Evolutionary conservation across 345 rosid species (phyloP).

Genomic region (Hibiscus mutabilis): DNA sequence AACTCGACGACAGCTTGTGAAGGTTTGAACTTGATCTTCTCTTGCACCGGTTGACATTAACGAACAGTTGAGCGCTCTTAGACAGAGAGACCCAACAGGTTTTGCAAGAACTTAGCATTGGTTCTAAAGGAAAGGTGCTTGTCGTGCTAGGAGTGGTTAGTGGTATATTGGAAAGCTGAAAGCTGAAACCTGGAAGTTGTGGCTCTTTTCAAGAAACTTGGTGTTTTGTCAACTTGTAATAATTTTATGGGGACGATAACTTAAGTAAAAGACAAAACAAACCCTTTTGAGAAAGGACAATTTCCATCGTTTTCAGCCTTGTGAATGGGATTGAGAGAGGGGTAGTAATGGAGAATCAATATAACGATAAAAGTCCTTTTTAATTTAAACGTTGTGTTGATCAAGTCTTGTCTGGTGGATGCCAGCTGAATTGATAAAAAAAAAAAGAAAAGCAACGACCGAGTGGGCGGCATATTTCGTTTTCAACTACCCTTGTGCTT

Average conservation of each 20-base stretch:
- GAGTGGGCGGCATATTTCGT: not conserved
- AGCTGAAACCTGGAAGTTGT: not conserved
- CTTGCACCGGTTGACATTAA: constrained; percentile 1
- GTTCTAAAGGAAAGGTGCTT: not conserved
- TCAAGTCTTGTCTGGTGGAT: constrained; percentile 13
- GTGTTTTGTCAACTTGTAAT: constrained; percentile 14
- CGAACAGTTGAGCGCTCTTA: not conserved
- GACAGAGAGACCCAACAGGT: constrained; percentile 18
- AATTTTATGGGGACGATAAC: constrained; percentile 7
- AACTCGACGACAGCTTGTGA: constrained; percentile 11
- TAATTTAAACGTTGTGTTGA: not conserved
- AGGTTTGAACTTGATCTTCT: not conserved
- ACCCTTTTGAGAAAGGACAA: not conserved
- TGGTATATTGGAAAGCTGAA: not conserved
- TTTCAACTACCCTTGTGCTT: constrained; percentile 3
- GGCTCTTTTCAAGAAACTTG: not conserved
- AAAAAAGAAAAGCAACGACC: not conserved
- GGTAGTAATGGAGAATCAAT: not conserved
- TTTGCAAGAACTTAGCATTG: constrained; percentile 19
- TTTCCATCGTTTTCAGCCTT: not conserved
- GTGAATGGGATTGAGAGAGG: not conserved
- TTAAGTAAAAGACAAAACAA: not conserved
- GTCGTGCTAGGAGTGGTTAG: not conserved
- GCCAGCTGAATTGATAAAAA: constrained; percentile 17
- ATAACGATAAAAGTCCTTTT: not conserved